Percentiles rank a stretch among this genome's conserved stretches.
Evolutionary conservation across 1,284 basidiomycete species (phyloP).

Genomic region (Puccinia novopanici): DNA sequence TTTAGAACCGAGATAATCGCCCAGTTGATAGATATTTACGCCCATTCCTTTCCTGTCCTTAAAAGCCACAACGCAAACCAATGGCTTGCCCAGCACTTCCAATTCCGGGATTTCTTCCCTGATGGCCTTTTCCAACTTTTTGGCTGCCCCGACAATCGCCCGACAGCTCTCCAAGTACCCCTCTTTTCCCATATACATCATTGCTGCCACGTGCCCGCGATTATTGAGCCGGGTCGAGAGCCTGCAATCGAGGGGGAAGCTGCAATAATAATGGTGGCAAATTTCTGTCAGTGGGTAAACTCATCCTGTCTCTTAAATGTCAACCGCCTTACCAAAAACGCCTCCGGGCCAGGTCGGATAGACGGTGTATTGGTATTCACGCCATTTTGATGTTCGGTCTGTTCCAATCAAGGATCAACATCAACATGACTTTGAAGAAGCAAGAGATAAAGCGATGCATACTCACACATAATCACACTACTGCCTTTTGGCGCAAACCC

Average conservation of each 20-base stretch:
- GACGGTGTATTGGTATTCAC: conserved; percentile 59
- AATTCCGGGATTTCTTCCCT: conserved; percentile 71
- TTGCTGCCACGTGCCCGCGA: conserved; percentile 93
- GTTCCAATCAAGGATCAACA: neutral
- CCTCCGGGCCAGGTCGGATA: conserved; percentile 59
- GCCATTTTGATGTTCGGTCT: conserved; percentile 55
- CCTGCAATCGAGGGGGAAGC: conserved; percentile 56
- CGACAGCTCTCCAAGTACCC: conserved; percentile 89
- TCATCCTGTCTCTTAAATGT: no score
- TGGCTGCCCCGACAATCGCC: conserved; percentile 74
- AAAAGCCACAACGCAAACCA: conserved; percentile 84
- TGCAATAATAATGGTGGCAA: conserved; percentile 3
- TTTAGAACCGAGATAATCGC: conserved; percentile 78
- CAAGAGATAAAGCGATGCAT: neutral
- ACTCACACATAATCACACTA: conserved; percentile 42
- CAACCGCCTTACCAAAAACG: conserved; percentile 54
- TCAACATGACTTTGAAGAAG: conserved; percentile 38
- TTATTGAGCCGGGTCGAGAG: conserved; percentile 79
- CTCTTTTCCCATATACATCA: conserved; percentile 86
- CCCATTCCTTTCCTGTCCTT: conserved; percentile 62
- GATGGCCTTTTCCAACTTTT: conserved; percentile 70
- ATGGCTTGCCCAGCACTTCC: conserved; percentile 82
- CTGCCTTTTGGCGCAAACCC: conserved; percentile 77
- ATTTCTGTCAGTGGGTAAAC: no score
- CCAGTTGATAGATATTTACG: conserved; percentile 76